Base-by-base conservation (phyloP, 176 grass and related monocot species). In the Oryza coarctata region DNA sequence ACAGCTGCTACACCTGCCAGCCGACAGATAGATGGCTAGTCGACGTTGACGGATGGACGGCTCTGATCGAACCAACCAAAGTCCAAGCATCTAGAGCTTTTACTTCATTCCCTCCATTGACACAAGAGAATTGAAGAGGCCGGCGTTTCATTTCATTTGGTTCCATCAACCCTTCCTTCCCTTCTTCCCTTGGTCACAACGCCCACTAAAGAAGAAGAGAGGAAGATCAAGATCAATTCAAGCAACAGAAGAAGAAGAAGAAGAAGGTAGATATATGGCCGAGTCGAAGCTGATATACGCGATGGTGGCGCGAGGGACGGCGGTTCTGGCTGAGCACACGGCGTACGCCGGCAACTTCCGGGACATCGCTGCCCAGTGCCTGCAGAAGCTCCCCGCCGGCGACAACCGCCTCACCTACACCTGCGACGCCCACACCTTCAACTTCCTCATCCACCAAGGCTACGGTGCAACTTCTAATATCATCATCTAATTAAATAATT, bases 401-500 rank as follows among this genome's bases (percentile, higher is more conserved):
- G 88, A 97, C 89, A 92, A 90, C 83, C 85, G 91, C 58, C 94
- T 91, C 80, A 92, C 92, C 80, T 97, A 94, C 87, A 90, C 87
- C 75, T 87, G 90, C 73, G 92, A 97, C 70, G 88, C 28, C 0
- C 90, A 97, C 85, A 92, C 92, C 85, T 97, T 97, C 89, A 97
- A 92, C 75, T 97, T 94, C 88, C 92, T 97, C 47, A 69, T 92
- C 84, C 60, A 83, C 63, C 86, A 97, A 0, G 94, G 94, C 52
- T 97, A 94, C 44, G 88, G 94, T 97, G 33, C 29, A 17, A 43
- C 40, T 1, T 15, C 2, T 1, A n/a, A n/a, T n/a, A n/a, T n/a
- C n/a, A 47, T 1, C 44, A 6, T 52, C 14, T 20, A 52, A 33
- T 33, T 33, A 33, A 33, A 1, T 33, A 33, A 33, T 33, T 33